Conservation (phyloP, 441 rosid genomes). For the Hura crepitans region DNA sequence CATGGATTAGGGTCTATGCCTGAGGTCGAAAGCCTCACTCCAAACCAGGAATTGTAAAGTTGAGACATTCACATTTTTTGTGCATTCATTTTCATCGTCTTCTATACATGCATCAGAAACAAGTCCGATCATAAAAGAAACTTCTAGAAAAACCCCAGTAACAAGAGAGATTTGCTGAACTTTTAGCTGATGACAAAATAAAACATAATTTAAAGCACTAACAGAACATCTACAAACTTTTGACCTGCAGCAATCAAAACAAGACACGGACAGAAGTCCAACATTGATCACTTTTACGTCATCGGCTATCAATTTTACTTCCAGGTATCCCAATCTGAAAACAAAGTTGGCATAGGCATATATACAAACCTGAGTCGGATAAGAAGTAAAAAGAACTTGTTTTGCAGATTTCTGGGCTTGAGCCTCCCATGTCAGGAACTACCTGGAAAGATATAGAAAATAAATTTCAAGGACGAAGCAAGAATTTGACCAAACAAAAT, state of each 20-base stretch:
- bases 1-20: too few relatives aligned
- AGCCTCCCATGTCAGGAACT: slow-evolving; percentile 10
- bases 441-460: slow-evolving; percentile 33
- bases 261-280: background rate
- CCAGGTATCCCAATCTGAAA: background rate
- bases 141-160: background rate
- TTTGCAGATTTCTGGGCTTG: background rate
- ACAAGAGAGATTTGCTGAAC: too few relatives aligned
- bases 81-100: background rate
- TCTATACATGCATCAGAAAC: slow-evolving; percentile 1
- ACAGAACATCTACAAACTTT: background rate
- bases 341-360: background rate
- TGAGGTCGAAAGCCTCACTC: too few relatives aligned
- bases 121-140: background rate
- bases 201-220: background rate
- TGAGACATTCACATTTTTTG: background rate
- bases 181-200: background rate
- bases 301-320: background rate
- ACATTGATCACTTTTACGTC: background rate
- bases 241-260: background rate
- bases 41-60: background rate
- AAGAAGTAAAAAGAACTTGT: too few relatives aligned
- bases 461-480: slow-evolving; percentile 5
- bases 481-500: background rate
- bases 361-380: background rate